Evolutionary conservation across 495 filamentous ascomycete genomes (phyloP).

Genomic region (Daldinia grandis): DNA sequence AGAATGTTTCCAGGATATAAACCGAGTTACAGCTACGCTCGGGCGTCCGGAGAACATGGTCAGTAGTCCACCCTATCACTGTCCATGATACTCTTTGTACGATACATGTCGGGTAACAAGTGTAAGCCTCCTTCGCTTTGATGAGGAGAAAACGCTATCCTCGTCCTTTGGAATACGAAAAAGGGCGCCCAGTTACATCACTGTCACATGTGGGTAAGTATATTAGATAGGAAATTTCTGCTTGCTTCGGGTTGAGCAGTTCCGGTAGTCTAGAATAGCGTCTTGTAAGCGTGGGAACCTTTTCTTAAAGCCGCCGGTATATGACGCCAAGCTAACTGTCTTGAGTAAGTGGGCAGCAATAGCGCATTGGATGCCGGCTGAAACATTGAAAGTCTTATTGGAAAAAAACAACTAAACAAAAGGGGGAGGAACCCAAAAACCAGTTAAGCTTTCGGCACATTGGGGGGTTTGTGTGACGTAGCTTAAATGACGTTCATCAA

Average conservation of each 20-base stretch:
- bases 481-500: slow-evolving; percentile 1
- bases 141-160: neutral
- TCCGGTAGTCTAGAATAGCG: slow-evolving; percentile 20
- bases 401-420: neutral
- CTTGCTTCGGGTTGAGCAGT: slow-evolving; percentile 1
- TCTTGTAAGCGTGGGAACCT: neutral
- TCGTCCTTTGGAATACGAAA: slow-evolving; percentile 3
- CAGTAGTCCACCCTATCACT: neutral
- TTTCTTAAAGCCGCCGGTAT: neutral
- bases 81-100: too few species aligned
- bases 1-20: neutral
- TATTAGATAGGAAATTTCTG: slow-evolving; percentile 5
- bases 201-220: slow-evolving; percentile 13
- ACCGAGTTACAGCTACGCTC: neutral
- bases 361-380: slow-evolving; percentile 1
- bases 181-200: slow-evolving; percentile 7
- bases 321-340: slow-evolving; percentile 10
- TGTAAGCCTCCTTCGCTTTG: neutral
- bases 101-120: neutral
- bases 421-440: neutral
- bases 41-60: neutral
- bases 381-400: slow-evolving; percentile 27
- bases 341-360: neutral
- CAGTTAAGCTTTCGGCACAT: neutral
- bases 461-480: neutral